A percentile compares a stretch with the other conserved stretches of the same genome.
Evolutionary conservation across 805 yeast species (phyloP).

Genomic region (Kodamaea neixiangensis): DNA sequence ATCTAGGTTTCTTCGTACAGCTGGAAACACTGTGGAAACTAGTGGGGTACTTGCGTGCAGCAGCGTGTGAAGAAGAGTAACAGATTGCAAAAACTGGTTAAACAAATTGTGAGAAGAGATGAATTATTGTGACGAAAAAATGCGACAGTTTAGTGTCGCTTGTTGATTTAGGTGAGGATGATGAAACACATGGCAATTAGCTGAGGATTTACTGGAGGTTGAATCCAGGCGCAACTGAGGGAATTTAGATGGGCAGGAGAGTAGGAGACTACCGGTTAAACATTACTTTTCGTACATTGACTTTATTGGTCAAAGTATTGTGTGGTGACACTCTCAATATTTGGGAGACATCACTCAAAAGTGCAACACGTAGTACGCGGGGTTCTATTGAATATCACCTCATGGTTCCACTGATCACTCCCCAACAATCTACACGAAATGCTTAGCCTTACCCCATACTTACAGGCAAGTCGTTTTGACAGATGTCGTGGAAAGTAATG

Average conservation of each 20-base stretch:
- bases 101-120: background rate
- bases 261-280: too few species aligned
- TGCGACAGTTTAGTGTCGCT: background rate
- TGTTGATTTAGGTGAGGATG: too few species aligned
- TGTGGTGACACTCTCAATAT: too few species aligned
- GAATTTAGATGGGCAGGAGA: too few species aligned
- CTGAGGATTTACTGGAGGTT: background rate
- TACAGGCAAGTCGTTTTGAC: conserved; percentile 1
- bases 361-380: too few species aligned
- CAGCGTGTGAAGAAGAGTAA: background rate
- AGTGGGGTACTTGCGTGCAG: background rate
- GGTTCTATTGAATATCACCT: too few species aligned
- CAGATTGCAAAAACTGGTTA: background rate
- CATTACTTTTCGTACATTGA: too few species aligned
- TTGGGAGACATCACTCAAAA: too few species aligned
- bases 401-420: too few species aligned
- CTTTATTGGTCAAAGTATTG: too few species aligned
- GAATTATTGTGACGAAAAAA: background rate
- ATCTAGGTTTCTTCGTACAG: background rate
- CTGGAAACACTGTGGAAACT: conserved; percentile 3
- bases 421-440: too few species aligned
- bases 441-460: background rate
- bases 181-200: too few species aligned
- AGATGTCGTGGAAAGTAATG: background rate
- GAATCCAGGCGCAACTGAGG: conserved; percentile 33